A percentile compares a stretch with the other conserved stretches of the same genome.
Evolutionary conservation across 164 flowering plant species (phyloP).

Genomic region (Vitis riparia): DNA sequence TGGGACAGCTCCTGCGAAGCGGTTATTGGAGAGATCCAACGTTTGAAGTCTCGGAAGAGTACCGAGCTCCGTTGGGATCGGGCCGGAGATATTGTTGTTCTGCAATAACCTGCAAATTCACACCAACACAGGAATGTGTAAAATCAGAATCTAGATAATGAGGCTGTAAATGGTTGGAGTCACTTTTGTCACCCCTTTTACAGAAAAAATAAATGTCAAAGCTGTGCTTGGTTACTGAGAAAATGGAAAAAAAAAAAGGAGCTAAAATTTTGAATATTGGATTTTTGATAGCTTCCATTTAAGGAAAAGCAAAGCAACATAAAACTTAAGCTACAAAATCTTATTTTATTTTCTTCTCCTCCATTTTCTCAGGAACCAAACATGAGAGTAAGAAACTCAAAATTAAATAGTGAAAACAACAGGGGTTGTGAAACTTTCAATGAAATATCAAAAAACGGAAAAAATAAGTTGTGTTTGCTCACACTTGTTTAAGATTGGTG

Average conservation of each 20-base stretch:
- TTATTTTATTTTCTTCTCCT: background rate
- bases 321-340: no score
- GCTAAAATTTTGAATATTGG: no score
- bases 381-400: background rate
- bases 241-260: background rate
- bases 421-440: background rate
- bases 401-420: background rate
- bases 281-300: no score
- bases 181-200: background rate
- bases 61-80: conserved; percentile 75
- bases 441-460: background rate
- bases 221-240: background rate
- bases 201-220: background rate
- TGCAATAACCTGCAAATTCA: conserved; percentile 66
- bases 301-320: background rate
- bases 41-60: conserved; percentile 69
- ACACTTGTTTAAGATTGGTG: conserved; percentile 91
- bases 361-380: conserved; percentile 10
- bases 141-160: background rate
- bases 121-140: background rate
- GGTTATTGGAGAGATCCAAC: conserved; percentile 85
- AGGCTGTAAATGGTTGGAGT: background rate
- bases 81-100: conserved; percentile 82
- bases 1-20: conserved; percentile 59
- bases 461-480: conserved; percentile 19